phyloP scores from a whole-genome alignment of 768 basidiomycete species.

The Lentinus tigrinus region DNA sequence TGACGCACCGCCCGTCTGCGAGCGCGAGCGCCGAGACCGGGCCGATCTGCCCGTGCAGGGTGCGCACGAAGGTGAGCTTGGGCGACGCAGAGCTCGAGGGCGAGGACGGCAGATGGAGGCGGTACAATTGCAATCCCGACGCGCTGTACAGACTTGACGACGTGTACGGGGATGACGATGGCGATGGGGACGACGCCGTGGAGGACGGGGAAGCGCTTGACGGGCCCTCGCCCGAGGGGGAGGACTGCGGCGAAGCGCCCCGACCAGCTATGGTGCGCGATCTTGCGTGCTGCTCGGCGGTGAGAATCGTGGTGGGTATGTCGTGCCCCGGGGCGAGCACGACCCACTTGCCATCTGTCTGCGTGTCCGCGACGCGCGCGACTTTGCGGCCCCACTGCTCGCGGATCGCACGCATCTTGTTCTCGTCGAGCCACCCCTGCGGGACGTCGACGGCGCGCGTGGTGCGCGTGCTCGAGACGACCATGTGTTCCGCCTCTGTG shows the following conservation, averaged over 20 bases:
- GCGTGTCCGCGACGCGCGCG: constrained; percentile 62
- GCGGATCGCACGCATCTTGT: constrained; percentile 58
- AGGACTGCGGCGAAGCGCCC: background rate
- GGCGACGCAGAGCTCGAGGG: constrained; percentile 49
- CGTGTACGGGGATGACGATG: constrained; percentile 23
- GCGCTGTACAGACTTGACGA: constrained; percentile 43
- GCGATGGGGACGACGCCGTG: background rate
- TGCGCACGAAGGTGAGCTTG: constrained; percentile 70
- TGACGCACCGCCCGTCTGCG: constrained; percentile 82
- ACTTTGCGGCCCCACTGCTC: constrained; percentile 83
- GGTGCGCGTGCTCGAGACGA: constrained; percentile 58
- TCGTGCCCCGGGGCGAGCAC: constrained; percentile 62
- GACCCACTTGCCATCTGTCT: constrained; percentile 86
- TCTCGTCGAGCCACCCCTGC: constrained; percentile 67
- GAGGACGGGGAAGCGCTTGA: background rate
- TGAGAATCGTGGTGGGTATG: constrained; percentile 13
- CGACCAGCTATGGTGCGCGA: no score
- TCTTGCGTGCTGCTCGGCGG: constrained; percentile 21
- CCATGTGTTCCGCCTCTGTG: constrained; percentile 35
- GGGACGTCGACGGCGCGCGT: constrained; percentile 71
- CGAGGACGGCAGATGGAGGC: constrained; percentile 61
- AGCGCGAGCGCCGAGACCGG: constrained; percentile 67
- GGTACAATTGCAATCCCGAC: constrained; percentile 70
- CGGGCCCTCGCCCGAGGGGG: background rate
- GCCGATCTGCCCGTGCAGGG: constrained; percentile 66